These are phyloP conservation scores for Platanthera guangdongensis DNA, from an alignment of 106 monocot species.

Conservation along the genomic window DNA sequence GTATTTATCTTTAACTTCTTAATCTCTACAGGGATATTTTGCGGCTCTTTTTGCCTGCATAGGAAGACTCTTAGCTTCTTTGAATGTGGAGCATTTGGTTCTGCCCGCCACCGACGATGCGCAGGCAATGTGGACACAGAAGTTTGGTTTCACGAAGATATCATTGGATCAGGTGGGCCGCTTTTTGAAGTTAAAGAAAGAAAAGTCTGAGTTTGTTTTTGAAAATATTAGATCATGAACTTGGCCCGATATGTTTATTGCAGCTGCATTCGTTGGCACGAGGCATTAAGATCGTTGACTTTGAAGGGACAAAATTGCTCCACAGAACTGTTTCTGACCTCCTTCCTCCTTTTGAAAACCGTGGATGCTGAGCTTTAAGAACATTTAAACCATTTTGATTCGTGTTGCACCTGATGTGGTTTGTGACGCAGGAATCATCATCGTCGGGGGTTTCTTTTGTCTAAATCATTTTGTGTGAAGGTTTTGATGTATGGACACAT, in stretches of 20 bases:
- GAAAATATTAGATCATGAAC: not conserved
- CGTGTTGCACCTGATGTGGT: not conserved
- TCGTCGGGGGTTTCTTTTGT: too few relatives aligned
- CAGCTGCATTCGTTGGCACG: not conserved
- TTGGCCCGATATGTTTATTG: not conserved
- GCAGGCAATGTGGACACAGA: constrained; percentile 63
- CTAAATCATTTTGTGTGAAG: not conserved
- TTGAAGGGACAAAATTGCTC: constrained; percentile 5
- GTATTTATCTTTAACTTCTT: not conserved
- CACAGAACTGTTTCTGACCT: not conserved
- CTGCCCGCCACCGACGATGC: constrained; percentile 75
- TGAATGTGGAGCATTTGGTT: constrained; percentile 66
- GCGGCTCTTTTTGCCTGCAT: constrained; percentile 55
- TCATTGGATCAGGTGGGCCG: constrained; percentile 34
- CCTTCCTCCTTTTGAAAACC: not conserved
- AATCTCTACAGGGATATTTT: constrained; percentile 57
- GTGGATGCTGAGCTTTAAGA: not conserved
- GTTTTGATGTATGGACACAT: too few relatives aligned
- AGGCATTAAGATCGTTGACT: constrained; percentile 12
- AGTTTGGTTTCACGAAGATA: constrained; percentile 69
- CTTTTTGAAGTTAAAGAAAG: too few relatives aligned
- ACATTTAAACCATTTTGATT: not conserved
- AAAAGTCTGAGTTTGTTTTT: not conserved
- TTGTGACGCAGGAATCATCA: not conserved
- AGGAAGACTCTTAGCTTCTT: constrained; percentile 35